Base-by-base conservation (phyloP, 345 rosid species). In the Eucalyptus cloeziana region DNA sequence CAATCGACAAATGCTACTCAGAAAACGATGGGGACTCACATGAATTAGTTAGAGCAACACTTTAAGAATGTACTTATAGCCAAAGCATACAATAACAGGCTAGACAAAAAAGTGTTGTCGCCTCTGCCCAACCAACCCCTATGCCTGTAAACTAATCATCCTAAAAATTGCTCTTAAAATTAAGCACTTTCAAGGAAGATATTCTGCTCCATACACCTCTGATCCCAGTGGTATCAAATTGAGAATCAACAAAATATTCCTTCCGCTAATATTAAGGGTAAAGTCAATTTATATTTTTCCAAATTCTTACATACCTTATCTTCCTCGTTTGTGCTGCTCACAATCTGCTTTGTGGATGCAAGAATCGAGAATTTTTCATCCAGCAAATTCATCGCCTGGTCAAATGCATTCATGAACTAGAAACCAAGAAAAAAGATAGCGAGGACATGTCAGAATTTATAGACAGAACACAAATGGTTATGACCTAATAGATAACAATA, bases 321-420 rank as follows among this genome's bases (percentile, higher is more conserved):
- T 87, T 94, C 94, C 86, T 95, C 98, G 71, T 91, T 88, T n/a
- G 93, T 87, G 91, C 96, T 92, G 94, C 98, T 96, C 90, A 96
- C 95, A 87, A 96, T 93, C 92, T 94, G 97, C 90, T 94, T 95
- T 45, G 93, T 87, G 60, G 97, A 96, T 88, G 97, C 91, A 52
- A 96, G 93, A 89, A 95, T 92, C 50, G 94, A 88, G 89, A 93
- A 94, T 80, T 93, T 94, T 81, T 96, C 96, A 89, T 96, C 97
- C 90, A 96, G 96, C 89, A 88, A 88, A 90, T 96, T 94, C 96
- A 96, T 95, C 31, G 97, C 97, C 91, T 88, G 58, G 91, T 95
- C 96, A 93, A 96, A 96, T 67, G 93, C 96, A 91, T 94, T 93
- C 97, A 96, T 69, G 93, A 95, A 95, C 98, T 94, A 94, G 44